A percentile compares a stretch with the other conserved stretches of the same genome.
Evolutionary conservation across 2,329 filamentous ascomycete species (phyloP).

Genomic region (Rhinocladiella mackenziei): DNA sequence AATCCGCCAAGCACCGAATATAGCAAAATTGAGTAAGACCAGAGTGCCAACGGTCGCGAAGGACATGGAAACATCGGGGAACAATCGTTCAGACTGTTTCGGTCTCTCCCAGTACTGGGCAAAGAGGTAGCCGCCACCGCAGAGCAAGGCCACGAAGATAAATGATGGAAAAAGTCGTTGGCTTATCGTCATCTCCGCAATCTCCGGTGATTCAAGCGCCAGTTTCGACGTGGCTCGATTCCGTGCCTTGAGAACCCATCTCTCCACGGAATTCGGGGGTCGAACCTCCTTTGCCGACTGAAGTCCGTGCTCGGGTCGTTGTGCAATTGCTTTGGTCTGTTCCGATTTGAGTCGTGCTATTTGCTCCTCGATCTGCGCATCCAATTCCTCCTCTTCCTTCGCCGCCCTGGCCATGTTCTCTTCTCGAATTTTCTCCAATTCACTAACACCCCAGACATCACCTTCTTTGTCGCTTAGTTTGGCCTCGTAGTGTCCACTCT

Average conservation of each 20-base stretch:
- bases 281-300: constrained; percentile 24
- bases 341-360: constrained; percentile 42
- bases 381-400: constrained; percentile 46
- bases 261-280: constrained; percentile 29
- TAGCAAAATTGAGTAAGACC: constrained; percentile 46
- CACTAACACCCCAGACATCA: constrained; percentile 42
- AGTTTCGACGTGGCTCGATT: constrained; percentile 24
- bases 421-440: constrained; percentile 39
- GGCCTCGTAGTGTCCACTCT: constrained; percentile 43
- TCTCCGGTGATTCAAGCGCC: constrained; percentile 27
- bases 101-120: constrained; percentile 50
- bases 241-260: constrained; percentile 25
- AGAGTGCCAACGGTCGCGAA: constrained; percentile 51
- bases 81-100: constrained; percentile 45
- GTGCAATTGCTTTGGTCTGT: constrained; percentile 30
- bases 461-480: constrained; percentile 39
- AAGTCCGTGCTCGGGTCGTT: constrained; percentile 26
- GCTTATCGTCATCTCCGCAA: constrained; percentile 24
- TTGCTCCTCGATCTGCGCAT: constrained; percentile 51
- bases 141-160: constrained; percentile 38
- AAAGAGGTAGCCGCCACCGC: constrained; percentile 42
- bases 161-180: constrained; percentile 46
- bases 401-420: constrained; percentile 40
- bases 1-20: constrained; percentile 51
- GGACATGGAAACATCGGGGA: constrained; percentile 48